Conservation (phyloP, 257 asterid species). For the Solanum megistacrolobum region DNA sequence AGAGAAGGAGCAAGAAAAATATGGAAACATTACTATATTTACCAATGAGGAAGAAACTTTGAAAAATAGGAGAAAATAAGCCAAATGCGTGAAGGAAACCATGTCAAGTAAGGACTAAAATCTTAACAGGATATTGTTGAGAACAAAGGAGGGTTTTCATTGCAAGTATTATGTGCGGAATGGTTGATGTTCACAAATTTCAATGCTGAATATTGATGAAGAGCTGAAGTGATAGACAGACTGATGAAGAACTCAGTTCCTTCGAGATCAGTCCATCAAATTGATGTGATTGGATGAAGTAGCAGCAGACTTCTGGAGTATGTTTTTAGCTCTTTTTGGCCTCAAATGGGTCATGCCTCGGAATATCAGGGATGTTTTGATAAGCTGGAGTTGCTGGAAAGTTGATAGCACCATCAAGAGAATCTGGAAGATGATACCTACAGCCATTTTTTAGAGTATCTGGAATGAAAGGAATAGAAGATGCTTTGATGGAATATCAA, state of each 20-base stretch:
- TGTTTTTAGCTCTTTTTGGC: neutral
- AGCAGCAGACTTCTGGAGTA: neutral
- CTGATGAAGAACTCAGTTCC: neutral
- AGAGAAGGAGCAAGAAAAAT: neutral
- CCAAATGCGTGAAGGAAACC: neutral
- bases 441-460: neutral
- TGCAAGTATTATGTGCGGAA: neutral
- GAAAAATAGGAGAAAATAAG: neutral
- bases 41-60: neutral
- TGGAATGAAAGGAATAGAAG: neutral
- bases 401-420: neutral
- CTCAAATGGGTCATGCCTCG: neutral
- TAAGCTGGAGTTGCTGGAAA: neutral
- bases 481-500: neutral
- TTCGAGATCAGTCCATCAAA: neutral
- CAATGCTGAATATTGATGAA: neutral
- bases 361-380: neutral
- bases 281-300: neutral
- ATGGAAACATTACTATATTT: neutral
- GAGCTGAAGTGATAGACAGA: neutral
- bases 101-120: neutral
- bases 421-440: neutral
- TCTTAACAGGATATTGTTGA: neutral
- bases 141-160: neutral
- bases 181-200: neutral